These are phyloP conservation scores for Backusella tarrabulga DNA, from an alignment of 192 early-diverging fungal genomes.

Conservation along the genomic window DNA sequence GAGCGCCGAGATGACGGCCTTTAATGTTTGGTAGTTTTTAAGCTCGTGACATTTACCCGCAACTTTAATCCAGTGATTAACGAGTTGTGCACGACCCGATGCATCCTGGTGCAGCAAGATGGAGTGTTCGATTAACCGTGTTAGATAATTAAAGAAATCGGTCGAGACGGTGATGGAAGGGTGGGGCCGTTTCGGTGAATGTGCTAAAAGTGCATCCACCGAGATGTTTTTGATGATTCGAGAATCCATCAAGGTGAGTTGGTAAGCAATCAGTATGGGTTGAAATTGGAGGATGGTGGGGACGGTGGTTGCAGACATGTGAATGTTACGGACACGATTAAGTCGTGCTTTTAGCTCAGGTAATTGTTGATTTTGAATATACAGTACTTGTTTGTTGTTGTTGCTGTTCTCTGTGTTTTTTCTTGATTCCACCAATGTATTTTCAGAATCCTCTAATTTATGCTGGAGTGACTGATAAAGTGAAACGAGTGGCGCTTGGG, in stretches of 20 bases:
- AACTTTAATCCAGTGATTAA: slow-evolving; percentile 68
- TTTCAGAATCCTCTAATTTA: slow-evolving; percentile 28
- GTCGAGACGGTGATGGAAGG: slow-evolving; percentile 57
- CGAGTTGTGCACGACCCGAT: slow-evolving; percentile 53
- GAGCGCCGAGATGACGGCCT: slow-evolving; percentile 63
- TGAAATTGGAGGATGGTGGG: slow-evolving; percentile 57
- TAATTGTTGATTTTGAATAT: slow-evolving; percentile 1
- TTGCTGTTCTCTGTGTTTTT: background rate
- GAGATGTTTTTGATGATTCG: slow-evolving; percentile 59
- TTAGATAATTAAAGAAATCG: slow-evolving; percentile 76
- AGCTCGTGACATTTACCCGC: slow-evolving; percentile 52
- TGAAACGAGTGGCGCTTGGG: slow-evolving; percentile 44
- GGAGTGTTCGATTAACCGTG: slow-evolving; percentile 64
- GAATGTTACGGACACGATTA: slow-evolving; percentile 42
- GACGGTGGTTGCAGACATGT: slow-evolving; percentile 44
- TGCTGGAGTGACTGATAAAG: slow-evolving; percentile 41
- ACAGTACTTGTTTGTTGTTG: background rate
- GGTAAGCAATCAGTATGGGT: slow-evolving; percentile 60
- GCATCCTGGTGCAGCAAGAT: slow-evolving; percentile 56
- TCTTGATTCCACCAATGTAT: slow-evolving; percentile 16
- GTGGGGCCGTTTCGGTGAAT: slow-evolving; percentile 57
- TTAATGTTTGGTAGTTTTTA: slow-evolving; percentile 65
- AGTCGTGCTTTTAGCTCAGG: slow-evolving; percentile 41
- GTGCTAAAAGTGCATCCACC: slow-evolving; percentile 50
- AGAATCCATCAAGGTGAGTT: slow-evolving; percentile 66